phyloP scores from a whole-genome alignment of 2,329 filamentous ascomycete species.

The Geosmithia flava region DNA sequence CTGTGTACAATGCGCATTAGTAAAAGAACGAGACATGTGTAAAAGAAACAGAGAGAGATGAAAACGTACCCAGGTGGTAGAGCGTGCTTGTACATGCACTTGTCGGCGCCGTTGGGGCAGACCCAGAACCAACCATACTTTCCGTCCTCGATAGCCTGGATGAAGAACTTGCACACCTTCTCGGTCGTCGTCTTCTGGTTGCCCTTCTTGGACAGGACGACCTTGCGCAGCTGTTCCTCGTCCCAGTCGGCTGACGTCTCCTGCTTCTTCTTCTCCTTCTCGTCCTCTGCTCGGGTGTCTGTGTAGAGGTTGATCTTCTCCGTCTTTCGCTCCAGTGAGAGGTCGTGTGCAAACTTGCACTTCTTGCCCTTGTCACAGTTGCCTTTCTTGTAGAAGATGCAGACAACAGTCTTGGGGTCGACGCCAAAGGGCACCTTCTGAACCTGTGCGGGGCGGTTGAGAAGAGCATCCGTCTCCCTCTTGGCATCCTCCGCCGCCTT shows the following conservation, averaged over 20 bases:
- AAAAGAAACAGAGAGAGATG: not conserved
- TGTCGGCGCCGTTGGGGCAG: slow-evolving; percentile 91
- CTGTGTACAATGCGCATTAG: slow-evolving; percentile 27
- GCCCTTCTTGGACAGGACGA: slow-evolving; percentile 91
- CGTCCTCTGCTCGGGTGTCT: slow-evolving; percentile 59
- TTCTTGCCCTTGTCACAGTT: slow-evolving; percentile 95
- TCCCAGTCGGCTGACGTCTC: slow-evolving; percentile 97
- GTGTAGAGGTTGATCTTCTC: slow-evolving; percentile 88
- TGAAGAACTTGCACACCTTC: slow-evolving; percentile 98
- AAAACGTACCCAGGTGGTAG: slow-evolving; percentile 76
- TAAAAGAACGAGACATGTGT: not conserved
- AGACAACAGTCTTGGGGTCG: slow-evolving; percentile 93
- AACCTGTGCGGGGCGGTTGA: slow-evolving; percentile 86
- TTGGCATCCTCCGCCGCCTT: slow-evolving; percentile 76
- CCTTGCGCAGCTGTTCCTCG: slow-evolving; percentile 84
- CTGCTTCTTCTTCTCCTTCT: slow-evolving; percentile 61
- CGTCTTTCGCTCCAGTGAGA: slow-evolving; percentile 78
- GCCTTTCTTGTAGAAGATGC: slow-evolving; percentile 94
- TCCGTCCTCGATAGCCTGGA: slow-evolving; percentile 91
- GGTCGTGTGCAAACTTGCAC: slow-evolving; percentile 96
- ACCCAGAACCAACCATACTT: slow-evolving; percentile 99
- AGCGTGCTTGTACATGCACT: slow-evolving; percentile 98
- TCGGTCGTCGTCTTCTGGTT: slow-evolving; percentile 93
- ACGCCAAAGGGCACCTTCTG: slow-evolving; percentile 98
- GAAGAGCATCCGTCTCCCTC: slow-evolving; percentile 66